Base-by-base conservation (phyloP, 2,329 filamentous ascomycete genomes). In the Aspergillus costaricaensis region DNA sequence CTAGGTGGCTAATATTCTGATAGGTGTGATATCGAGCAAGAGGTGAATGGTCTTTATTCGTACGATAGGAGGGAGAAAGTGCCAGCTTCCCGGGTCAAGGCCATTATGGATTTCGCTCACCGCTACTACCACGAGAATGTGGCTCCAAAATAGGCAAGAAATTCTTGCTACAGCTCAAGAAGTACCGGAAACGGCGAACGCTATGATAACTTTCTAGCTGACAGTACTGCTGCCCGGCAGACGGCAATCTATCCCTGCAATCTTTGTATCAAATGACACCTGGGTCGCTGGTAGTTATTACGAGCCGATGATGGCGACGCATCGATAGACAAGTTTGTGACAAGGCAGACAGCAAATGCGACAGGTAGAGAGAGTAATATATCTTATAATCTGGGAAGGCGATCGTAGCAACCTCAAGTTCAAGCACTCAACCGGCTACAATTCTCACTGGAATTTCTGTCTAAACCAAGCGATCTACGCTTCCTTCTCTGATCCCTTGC, bases 31-130 rank as follows among this genome's bases (percentile, higher is more conserved):
- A 86, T 90, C 55, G 87, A 90, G 72, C 87, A 90, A 67, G 88
- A 90, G 68, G 85, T 86, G 38, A 90, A 90, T 65, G 88, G 87
- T 0, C 68, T 90, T 23, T 89, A 88, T 65, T 83, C 86, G 0
- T 88, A 83, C 63, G 83, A 88, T 62, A 80, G 88, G 1, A 78
- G 80, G 65, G 82, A 83, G 61, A 90, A 90, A 75, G 76, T 90
- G 44, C 81, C 85, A n/a, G 77, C 83, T 0, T 72, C 69, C 0
- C 81, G 81, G 62, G 82, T 89, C 25, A 87, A 82, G 75, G 80
- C 74, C 41, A 80, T 89, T 14, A 82, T 89, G 58, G 81, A 86
- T 55, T 78, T 80, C 32, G 85, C 83, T 0, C 75, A 78, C 56
- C 69, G 78, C 61, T 69, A 74, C 2, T 88, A 86, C 64, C 80